phyloP scores from a whole-genome alignment of 1,284 basidiomycete genomes.

The Ganoderma lingzhi region DNA sequence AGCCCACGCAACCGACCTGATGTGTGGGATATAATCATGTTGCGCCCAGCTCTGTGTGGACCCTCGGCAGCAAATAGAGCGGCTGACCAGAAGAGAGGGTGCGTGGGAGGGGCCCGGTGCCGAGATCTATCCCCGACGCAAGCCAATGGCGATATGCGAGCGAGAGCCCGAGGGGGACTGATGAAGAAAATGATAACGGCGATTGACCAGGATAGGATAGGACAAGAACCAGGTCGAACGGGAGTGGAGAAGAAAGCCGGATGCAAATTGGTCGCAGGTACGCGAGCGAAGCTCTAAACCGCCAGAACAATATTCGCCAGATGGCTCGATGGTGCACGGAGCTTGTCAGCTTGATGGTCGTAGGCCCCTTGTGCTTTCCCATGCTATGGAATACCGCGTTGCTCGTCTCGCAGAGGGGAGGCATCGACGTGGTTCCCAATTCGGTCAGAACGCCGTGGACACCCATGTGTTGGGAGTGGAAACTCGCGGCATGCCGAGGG shows the following conservation, averaged over 20 bases:
- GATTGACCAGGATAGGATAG: slow-evolving; percentile 30
- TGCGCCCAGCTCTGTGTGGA: not conserved
- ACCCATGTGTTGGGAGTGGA: not conserved
- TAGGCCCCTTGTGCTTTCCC: slow-evolving; percentile 12
- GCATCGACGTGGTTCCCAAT: slow-evolving; percentile 4
- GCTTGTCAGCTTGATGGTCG: slow-evolving; percentile 20
- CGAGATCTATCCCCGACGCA: slow-evolving; percentile 26
- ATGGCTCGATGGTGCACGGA: slow-evolving; percentile 19
- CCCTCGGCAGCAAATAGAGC: slow-evolving; percentile 14
- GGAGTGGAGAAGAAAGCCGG: slow-evolving; percentile 25
- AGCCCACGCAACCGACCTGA: slow-evolving; percentile 4
- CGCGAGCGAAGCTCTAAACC: slow-evolving; percentile 26
- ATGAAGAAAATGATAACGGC: slow-evolving; percentile 29
- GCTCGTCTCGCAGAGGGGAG: not conserved
- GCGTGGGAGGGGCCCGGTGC: slow-evolving; percentile 30
- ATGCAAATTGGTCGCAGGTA: slow-evolving; percentile 24
- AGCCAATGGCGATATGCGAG: slow-evolving; percentile 30
- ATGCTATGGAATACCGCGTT: slow-evolving; percentile 5
- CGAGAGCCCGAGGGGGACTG: slow-evolving; percentile 11
- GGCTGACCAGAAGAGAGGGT: slow-evolving; percentile 7
- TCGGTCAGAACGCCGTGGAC: slow-evolving; percentile 6
- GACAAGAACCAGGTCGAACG: slow-evolving; percentile 10
- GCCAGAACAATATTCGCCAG: slow-evolving; percentile 23
- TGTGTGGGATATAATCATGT: slow-evolving; percentile 4
- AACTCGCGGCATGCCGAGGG: slow-evolving; percentile 4